phyloP scores from a whole-genome alignment of 306 rosid species.

The Fragaria vesca region DNA sequence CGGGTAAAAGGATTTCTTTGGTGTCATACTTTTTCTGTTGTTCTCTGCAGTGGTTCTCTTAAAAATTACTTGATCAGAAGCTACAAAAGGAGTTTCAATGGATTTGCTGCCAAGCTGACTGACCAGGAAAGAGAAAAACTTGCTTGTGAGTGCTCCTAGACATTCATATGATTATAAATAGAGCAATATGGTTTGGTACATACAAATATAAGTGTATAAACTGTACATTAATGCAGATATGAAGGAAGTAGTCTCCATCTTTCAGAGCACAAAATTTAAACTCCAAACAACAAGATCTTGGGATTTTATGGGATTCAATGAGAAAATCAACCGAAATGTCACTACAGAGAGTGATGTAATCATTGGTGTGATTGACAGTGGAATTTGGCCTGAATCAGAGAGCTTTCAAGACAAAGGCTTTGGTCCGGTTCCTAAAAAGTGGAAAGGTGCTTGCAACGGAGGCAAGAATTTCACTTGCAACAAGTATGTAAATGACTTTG shows the following conservation, averaged over 20 bases:
- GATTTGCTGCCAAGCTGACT: not conserved
- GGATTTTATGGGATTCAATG: not conserved
- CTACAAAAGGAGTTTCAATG: not conserved
- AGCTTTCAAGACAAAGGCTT: not conserved
- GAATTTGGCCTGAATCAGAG: not conserved
- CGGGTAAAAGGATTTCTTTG: not conserved
- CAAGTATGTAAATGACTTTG: not conserved
- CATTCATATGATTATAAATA: too few relatives aligned
- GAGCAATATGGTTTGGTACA: not conserved
- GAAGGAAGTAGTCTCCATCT: not conserved
- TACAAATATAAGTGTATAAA: not conserved
- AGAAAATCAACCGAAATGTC: not conserved
- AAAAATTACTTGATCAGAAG: not conserved
- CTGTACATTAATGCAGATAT: not conserved
- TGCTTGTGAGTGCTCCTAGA: not conserved
- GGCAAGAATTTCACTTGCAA: not conserved
- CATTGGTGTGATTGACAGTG: not conserved
- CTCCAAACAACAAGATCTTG: not conserved
- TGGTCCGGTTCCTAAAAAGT: not conserved
- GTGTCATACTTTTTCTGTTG: not conserved
- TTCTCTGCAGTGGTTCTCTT: not conserved
- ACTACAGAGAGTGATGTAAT: not conserved
- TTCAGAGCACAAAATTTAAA: not conserved
- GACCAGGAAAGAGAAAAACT: not conserved
- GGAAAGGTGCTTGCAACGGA: not conserved